phyloP scores from a whole-genome alignment of 176 grass and related monocot genomes.

The Paspalum vaginatum region DNA sequence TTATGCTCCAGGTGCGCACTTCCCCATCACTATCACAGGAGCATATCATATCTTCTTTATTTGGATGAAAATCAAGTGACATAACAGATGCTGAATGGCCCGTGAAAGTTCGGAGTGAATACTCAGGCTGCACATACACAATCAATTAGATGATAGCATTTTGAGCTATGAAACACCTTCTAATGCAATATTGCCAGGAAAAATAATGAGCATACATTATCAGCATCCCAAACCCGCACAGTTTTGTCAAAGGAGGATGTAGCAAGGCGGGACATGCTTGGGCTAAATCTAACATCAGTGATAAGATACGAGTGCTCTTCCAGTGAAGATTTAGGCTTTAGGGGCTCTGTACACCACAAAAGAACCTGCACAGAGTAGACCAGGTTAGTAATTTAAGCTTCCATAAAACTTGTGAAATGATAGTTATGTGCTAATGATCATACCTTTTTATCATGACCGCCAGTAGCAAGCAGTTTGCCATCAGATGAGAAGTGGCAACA shows the following conservation, averaged over 20 bases:
- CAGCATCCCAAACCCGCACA: slow-evolving; percentile 96
- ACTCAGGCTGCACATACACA: slow-evolving; percentile 69
- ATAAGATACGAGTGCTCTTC: slow-evolving; percentile 86
- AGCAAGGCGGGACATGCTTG: slow-evolving; percentile 89
- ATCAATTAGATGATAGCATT: slow-evolving; percentile 30
- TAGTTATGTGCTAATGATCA: background rate
- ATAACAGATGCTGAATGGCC: slow-evolving; percentile 91
- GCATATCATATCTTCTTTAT: slow-evolving; percentile 98
- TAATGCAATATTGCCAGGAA: slow-evolving; percentile 3
- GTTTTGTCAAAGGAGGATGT: slow-evolving; percentile 98
- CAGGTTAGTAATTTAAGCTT: slow-evolving; percentile 20
- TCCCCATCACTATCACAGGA: slow-evolving; percentile 91
- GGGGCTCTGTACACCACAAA: slow-evolving; percentile 74
- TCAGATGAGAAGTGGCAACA: slow-evolving; percentile 97
- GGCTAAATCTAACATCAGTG: slow-evolving; percentile 97
- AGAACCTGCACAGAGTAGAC: slow-evolving; percentile 57
- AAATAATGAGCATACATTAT: slow-evolving; percentile 69
- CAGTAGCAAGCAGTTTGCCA: slow-evolving; percentile 96
- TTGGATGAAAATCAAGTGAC: slow-evolving; percentile 98
- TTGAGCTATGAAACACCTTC: slow-evolving; percentile 6
- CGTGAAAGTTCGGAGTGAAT: slow-evolving; percentile 95
- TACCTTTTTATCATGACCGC: slow-evolving; percentile 99
- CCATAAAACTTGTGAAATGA: slow-evolving; percentile 1
- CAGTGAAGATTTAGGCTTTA: slow-evolving; percentile 78
- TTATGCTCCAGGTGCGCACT: slow-evolving; percentile 97